These are phyloP conservation scores for Verticillium longisporum DNA, from an alignment of 2,329 filamentous ascomycete genomes.

Conservation along the genomic window DNA sequence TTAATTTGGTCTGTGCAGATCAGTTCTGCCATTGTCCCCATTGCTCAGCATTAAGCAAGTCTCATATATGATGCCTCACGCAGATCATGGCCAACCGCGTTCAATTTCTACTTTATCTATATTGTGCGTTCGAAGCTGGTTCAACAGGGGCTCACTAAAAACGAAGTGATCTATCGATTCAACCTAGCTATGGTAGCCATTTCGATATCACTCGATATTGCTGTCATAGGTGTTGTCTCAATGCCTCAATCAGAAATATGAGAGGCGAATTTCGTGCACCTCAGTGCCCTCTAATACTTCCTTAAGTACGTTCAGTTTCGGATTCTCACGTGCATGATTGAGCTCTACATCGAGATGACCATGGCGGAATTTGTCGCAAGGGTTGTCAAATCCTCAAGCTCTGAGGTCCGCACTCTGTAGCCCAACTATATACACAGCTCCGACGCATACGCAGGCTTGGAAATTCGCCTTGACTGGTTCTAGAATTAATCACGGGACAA, in stretches of 20 bases:
- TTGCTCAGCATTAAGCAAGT: neutral
- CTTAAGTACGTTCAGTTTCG: constrained; percentile 25
- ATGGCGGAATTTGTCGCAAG: constrained; percentile 41
- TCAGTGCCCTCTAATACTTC: neutral
- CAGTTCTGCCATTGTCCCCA: neutral
- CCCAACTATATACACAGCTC: neutral
- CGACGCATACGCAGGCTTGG: neutral
- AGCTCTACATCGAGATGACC: constrained; percentile 42
- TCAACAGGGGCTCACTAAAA: constrained; percentile 38
- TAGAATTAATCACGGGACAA: neutral
- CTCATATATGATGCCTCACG: constrained; percentile 36
- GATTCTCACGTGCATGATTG: constrained; percentile 39
- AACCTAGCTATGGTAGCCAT: constrained; percentile 18
- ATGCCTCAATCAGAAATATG: too few relatives aligned
- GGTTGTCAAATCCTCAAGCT: constrained; percentile 13
- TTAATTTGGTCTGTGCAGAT: constrained; percentile 18
- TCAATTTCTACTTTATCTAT: constrained; percentile 40
- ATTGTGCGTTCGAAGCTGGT: constrained; percentile 37
- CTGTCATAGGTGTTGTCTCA: constrained; percentile 16
- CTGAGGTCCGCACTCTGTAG: neutral
- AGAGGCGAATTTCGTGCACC: too few relatives aligned
- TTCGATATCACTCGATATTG: constrained; percentile 19
- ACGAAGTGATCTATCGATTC: constrained; percentile 34
- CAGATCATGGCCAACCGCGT: constrained; percentile 47
- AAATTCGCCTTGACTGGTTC: neutral